Conservation (phyloP, 345 rosid species). For the Erysimum cheiranthoides region DNA sequence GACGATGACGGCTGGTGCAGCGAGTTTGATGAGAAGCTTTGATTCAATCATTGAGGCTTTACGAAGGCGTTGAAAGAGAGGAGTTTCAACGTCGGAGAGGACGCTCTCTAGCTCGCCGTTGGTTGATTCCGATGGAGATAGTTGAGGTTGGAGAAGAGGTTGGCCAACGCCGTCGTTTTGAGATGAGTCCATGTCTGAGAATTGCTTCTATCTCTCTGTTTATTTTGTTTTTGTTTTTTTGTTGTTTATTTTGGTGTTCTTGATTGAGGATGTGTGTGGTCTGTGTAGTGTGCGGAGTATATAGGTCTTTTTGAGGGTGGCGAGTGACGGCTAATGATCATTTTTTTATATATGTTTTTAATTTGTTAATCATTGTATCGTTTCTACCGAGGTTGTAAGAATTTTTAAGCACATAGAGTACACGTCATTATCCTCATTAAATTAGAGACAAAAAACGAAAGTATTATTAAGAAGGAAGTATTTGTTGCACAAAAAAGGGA, state of each 20-base stretch:
- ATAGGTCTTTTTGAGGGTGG: background rate
- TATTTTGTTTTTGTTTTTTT: background rate
- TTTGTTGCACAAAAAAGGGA: too few relatives aligned
- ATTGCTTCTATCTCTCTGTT: background rate
- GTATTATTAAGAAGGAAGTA: too few relatives aligned
- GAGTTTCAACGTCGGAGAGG: conserved; percentile 38
- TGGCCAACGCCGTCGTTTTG: conserved; percentile 24
- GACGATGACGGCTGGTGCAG: conserved; percentile 61
- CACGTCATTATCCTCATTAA: too few relatives aligned
- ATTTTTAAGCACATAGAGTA: too few relatives aligned
- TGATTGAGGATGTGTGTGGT: background rate
- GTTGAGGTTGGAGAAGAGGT: conserved; percentile 16
- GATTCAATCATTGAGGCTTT: conserved; percentile 41
- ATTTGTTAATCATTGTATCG: background rate
- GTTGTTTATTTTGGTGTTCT: background rate
- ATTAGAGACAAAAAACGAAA: too few relatives aligned
- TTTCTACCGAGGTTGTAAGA: background rate
- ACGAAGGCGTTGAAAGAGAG: conserved; percentile 29
- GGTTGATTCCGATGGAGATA: conserved; percentile 15
- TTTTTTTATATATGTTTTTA: background rate
- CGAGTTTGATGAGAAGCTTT: conserved; percentile 55
- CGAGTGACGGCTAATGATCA: background rate
- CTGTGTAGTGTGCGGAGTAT: background rate
- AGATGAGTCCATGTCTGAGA: conserved; percentile 19
- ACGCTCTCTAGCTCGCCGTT: conserved; percentile 40